Base-by-base conservation (phyloP, 2,329 filamentous ascomycete species). In the Talaromyces pinophilus region DNA sequence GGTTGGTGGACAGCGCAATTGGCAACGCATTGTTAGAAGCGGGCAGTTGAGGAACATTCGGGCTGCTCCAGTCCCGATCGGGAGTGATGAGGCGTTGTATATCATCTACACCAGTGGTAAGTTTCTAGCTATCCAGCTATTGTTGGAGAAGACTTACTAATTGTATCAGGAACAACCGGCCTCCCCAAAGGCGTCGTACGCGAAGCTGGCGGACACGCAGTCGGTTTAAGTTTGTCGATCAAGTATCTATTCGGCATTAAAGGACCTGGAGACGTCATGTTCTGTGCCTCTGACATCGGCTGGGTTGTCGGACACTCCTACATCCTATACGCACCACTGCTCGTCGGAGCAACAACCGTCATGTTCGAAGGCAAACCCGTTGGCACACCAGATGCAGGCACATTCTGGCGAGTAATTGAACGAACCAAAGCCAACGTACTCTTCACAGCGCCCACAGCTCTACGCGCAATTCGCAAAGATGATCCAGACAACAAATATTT, bases 321-420 rank as follows among this genome's bases (percentile, higher is more conserved):
- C 75, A 97, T 97, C 69, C 82, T 97, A 13, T 97, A 97, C 74
- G 93, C 88, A 3, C 93, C 93, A 13, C 85, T 98, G 5, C 85
- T 97, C 1, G 87, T 90, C 0, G 93, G 93, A 5, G 93, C 93
- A 1, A 89, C 93, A 1, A 96, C 92, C 0, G 87, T 97, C 0
- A 82, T 97, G 0, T 97, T 93, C 76, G 93, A 97, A 79, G 94
- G 93, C n/a, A 97, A 97, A 71, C 93, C 93, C 0, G 84, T 97
- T 13, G 93, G 93, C 4, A 97, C 93, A 0, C 93, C 93, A 0
- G 89, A 97, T 72, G 91, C 92, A 0, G 90, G 92, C 5, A 90
- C 90, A 0, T 95, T 97, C 76, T 98, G 93, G 93, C 85, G 93
- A 2, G 87, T 97, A 19, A 79, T 96, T 3, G 89, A 93, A 70